Evolutionary conservation across 306 rosid species (phyloP).

Genomic region (Hippophae tibetana): DNA sequence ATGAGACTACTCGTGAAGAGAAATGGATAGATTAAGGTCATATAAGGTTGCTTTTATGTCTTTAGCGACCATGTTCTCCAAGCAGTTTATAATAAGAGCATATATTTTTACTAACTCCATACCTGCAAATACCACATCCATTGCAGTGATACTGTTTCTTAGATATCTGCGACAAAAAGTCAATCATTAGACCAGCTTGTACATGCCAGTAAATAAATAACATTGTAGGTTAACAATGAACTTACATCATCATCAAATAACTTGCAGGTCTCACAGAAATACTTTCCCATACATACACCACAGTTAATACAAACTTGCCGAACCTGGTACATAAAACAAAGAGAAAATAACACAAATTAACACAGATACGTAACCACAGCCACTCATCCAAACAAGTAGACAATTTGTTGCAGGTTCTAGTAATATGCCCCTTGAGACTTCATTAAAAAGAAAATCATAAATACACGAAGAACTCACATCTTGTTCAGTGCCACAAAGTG

Average conservation of each 20-base stretch:
- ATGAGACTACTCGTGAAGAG: background rate
- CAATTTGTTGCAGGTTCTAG: background rate
- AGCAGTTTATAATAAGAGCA: background rate
- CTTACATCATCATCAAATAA: constrained; percentile 87
- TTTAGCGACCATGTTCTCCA: background rate
- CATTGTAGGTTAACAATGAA: background rate
- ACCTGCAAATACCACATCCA: constrained; percentile 96
- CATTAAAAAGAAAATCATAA: background rate
- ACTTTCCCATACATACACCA: constrained; percentile 82
- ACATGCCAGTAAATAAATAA: background rate
- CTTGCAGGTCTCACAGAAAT: constrained; percentile 73
- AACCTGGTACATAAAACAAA: constrained; percentile 44
- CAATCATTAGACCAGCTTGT: constrained; percentile 6
- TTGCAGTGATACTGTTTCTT: constrained; percentile 76
- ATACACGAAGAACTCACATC: constrained; percentile 39
- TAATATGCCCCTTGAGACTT: background rate
- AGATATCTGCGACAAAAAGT: constrained; percentile 37
- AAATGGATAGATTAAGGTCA: background rate
- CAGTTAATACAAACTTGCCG: constrained; percentile 66
- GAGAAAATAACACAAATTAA: constrained; percentile 10
- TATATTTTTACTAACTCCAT: background rate
- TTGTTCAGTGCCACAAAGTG: constrained; percentile 76
- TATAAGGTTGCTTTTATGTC: background rate
- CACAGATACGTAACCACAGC: background rate
- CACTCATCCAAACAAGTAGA: no score